These are phyloP conservation scores for Chrysanthemum seticuspe DNA, from an alignment of 129 eudicot species.

Conservation along the genomic window DNA sequence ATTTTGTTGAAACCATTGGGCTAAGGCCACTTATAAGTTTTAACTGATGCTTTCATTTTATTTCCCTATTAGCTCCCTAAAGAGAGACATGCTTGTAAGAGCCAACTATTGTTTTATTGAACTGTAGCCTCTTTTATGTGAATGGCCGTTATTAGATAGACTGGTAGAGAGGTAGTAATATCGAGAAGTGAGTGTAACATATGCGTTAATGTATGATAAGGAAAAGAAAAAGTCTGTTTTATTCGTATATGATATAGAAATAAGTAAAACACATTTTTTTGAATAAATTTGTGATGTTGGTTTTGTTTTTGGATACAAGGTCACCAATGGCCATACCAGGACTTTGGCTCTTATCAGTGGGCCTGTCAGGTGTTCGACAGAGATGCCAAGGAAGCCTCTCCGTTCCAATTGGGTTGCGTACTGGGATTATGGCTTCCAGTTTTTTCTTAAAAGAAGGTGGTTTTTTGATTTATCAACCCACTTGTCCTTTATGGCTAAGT, in stretches of 20 bases:
- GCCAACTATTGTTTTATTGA: too few relatives aligned
- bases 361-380: conserved; percentile 67
- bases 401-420: conserved; percentile 73
- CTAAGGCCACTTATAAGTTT: not conserved
- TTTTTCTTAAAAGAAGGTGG: conserved; percentile 58
- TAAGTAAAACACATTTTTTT: not conserved
- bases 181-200: too few relatives aligned
- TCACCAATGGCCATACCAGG: conserved; percentile 73
- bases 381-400: conserved; percentile 70
- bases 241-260: not conserved
- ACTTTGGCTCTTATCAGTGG: conserved; percentile 73
- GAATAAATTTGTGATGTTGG: not conserved
- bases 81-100: too few relatives aligned
- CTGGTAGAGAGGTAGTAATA: too few relatives aligned
- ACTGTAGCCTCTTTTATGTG: too few relatives aligned
- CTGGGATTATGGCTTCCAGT: conserved; percentile 75
- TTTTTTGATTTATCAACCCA: conserved; percentile 51
- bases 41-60: too few relatives aligned
- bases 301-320: conserved; percentile 40
- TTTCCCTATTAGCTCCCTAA: too few relatives aligned
- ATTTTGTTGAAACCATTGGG: too few relatives aligned
- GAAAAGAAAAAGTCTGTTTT: too few relatives aligned
- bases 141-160: too few relatives aligned
- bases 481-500: conserved; percentile 55
- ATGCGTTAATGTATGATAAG: too few relatives aligned